A percentile compares a stretch with the other conserved stretches of the same genome.
Evolutionary conservation across 179 eudicot genomes (phyloP).

Genomic region (Camellia oleifera): DNA sequence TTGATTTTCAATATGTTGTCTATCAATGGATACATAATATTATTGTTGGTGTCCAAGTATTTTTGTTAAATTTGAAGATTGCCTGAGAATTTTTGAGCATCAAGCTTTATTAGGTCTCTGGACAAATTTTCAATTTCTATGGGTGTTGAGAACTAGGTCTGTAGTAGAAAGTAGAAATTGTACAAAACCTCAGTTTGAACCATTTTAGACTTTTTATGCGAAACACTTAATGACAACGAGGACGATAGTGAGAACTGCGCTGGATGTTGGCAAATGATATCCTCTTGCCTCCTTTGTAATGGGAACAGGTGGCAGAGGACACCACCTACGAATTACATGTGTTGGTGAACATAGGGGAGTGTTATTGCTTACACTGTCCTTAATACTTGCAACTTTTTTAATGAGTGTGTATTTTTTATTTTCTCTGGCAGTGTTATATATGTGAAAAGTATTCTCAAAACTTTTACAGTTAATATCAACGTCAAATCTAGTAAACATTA

Average conservation of each 20-base stretch:
- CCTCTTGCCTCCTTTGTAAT: background rate
- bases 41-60: background rate
- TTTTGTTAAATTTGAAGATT: background rate
- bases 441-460: too few species aligned
- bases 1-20: background rate
- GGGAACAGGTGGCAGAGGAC: background rate
- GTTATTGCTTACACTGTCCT: background rate
- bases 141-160: background rate
- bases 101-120: background rate
- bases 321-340: background rate
- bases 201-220: background rate
- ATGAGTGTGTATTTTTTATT: background rate
- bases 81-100: background rate
- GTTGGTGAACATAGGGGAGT: background rate
- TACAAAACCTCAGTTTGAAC: background rate
- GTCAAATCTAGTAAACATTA: too few species aligned
- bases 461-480: too few species aligned
- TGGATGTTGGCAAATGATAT: too few species aligned
- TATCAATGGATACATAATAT: background rate
- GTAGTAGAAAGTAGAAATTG: background rate
- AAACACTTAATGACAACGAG: background rate
- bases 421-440: background rate
- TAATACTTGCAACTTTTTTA: background rate
- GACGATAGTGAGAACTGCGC: too few species aligned
- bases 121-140: background rate